Evolutionary conservation across 31 red algal species (phyloP), one percentile per base, ranked within the genome.

Genomic region (Odonthalia washingtoniensis): DNA sequence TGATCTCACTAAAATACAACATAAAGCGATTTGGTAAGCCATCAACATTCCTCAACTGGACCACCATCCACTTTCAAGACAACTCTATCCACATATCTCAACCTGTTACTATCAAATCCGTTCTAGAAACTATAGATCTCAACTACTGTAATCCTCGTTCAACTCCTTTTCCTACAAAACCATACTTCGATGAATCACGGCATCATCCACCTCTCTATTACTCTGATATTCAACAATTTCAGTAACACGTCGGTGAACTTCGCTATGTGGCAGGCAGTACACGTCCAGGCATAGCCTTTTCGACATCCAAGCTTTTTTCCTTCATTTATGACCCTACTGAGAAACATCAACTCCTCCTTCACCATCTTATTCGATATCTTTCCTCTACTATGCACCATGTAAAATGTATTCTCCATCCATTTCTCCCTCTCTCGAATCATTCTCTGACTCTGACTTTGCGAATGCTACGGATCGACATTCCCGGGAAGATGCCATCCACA

Each of bases 221-320:
- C 39, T 34, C 38, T 57, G 43, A 34, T 24, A 33, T 35, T 12
- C n/a, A 24, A 21, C 24, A 31, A 57, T 78, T 57, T 5, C 3
- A 40, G 1, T 52, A 28, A 61, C 17, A 38, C n/a, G 3, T 61
- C 1, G 75, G 44, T 16, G 45, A 32, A 61, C 2, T 6, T 1
- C 27, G 75, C 1, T 78, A 78, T 45, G 24, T 78, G 34, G n/a
- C 43, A 53, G 75, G 53, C 3, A 78, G 4, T 45, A 52, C 75
- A 30, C 75, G 45, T 4, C 73, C 46, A 0, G 75, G 53, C n/a
- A 60, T 52, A 60, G 39, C 9, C 2, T 31, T 57, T 52, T 40
- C 2, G 33, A 61, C 44, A 3, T 34, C 45, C 61, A 3, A 37
- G 21, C 46, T 86, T 45, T 37, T 70, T 40, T 61, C 42, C 39